These are phyloP conservation scores for Zygotorulaspora mrakii DNA, from an alignment of 1,139 yeast species.

Conservation along the genomic window DNA sequence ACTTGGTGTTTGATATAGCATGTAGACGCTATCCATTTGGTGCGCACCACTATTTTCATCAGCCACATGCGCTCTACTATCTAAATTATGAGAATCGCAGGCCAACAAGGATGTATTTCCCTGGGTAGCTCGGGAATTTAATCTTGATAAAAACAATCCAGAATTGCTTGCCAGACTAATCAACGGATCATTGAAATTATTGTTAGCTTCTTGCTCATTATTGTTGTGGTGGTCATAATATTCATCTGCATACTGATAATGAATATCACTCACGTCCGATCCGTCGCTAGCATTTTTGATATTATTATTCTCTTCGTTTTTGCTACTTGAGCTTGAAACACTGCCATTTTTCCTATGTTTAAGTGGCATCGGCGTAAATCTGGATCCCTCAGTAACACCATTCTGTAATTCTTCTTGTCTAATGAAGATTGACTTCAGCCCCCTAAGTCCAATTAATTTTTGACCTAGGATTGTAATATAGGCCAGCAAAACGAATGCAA, in stretches of 20 bases:
- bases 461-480: slow-evolving; percentile 45
- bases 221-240: slow-evolving; percentile 1
- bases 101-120: background rate
- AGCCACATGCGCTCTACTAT: background rate
- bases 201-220: background rate
- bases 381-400: slow-evolving; percentile 24
- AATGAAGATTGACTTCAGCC: slow-evolving; percentile 20
- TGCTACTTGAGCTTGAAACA: slow-evolving; percentile 7
- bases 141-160: slow-evolving; percentile 7
- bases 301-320: slow-evolving; percentile 2
- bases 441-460: slow-evolving; percentile 32
- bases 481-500: slow-evolving; percentile 49
- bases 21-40: too few relatives aligned
- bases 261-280: background rate
- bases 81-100: background rate
- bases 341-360: slow-evolving; percentile 4
- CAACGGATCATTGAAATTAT: slow-evolving; percentile 14
- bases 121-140: slow-evolving; percentile 7
- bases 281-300: slow-evolving; percentile 3
- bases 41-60: slow-evolving; percentile 7
- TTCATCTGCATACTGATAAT: slow-evolving; percentile 8
- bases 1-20: background rate
- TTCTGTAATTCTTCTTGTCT: slow-evolving; percentile 34
- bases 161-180: slow-evolving; percentile 16
- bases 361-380: slow-evolving; percentile 12